Conservation (phyloP, 2,329 filamentous ascomycete genomes). For the Tolypocladium amazonense region DNA sequence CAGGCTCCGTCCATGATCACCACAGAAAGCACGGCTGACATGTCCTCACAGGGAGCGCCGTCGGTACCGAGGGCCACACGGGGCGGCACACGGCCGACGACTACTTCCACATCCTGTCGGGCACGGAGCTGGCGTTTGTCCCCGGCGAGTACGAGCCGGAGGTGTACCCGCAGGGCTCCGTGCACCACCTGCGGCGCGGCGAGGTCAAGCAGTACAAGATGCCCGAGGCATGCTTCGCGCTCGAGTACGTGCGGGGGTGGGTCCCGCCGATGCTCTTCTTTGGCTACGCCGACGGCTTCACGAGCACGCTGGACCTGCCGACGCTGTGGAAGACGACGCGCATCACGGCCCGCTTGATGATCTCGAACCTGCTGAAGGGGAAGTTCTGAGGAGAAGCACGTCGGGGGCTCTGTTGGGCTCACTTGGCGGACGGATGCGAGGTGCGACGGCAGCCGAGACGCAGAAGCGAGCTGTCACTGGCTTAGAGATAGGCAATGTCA, state of each 20-base stretch:
- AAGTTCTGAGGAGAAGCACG: conserved; percentile 48
- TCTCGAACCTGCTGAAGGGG: conserved; percentile 55
- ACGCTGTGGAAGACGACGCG: conserved; percentile 71
- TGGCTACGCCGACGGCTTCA: conserved; percentile 72
- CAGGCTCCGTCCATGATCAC: neutral
- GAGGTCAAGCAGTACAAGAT: conserved; percentile 76
- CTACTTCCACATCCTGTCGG: conserved; percentile 84
- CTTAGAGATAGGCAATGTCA: neutral
- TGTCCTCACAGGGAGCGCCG: conserved; percentile 42
- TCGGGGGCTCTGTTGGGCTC: neutral
- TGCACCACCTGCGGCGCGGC: conserved; percentile 64
- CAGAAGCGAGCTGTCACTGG: neutral
- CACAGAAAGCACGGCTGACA: neutral
- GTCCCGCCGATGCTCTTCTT: conserved; percentile 91
- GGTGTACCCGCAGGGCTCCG: conserved; percentile 56
- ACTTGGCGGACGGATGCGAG: neutral
- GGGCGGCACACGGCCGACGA: conserved; percentile 87
- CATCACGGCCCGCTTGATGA: conserved; percentile 68
- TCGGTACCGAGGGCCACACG: conserved; percentile 80
- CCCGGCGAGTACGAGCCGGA: conserved; percentile 57
- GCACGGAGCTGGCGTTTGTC: conserved; percentile 66
- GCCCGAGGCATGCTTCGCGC: conserved; percentile 64
- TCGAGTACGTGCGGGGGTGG: conserved; percentile 81
- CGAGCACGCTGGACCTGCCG: conserved; percentile 73
- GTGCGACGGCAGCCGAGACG: neutral